Evolutionary conservation across 2,329 filamentous ascomycete species (phyloP).

Genomic region (Thielaviopsis punctulata): DNA sequence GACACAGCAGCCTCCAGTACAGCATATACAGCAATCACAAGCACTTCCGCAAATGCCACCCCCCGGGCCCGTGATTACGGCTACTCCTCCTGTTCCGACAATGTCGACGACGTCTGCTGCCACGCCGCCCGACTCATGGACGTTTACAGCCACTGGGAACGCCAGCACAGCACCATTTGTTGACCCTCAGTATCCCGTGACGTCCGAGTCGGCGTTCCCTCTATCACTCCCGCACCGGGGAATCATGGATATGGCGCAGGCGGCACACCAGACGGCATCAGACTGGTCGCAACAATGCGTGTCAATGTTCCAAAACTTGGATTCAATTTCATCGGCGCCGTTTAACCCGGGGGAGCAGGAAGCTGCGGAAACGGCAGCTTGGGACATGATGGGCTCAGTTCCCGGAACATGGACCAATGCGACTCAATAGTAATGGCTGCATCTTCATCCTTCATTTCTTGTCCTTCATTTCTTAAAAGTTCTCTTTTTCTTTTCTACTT

Average conservation of each 20-base stretch:
- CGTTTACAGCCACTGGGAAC: background rate
- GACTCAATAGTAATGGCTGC: background rate
- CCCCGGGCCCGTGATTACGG: background rate
- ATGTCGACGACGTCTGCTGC: slow-evolving; percentile 1
- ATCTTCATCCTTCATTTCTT: background rate
- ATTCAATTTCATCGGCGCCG: background rate
- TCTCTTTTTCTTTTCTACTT: background rate
- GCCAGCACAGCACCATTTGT: background rate
- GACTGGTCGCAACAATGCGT: slow-evolving; percentile 2
- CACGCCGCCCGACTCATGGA: slow-evolving; percentile 7
- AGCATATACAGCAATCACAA: slow-evolving; percentile 2
- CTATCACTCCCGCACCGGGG: slow-evolving; percentile 6
- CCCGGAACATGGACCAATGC: background rate
- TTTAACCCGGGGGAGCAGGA: background rate
- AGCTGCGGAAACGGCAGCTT: background rate
- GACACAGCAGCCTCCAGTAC: slow-evolving; percentile 1
- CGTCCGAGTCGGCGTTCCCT: background rate
- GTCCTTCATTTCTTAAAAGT: background rate
- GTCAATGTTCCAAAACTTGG: slow-evolving; percentile 1
- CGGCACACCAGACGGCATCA: background rate
- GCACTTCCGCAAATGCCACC: background rate
- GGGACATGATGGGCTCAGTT: background rate
- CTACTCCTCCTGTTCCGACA: background rate
- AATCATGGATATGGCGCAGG: background rate
- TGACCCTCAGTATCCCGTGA: slow-evolving; percentile 1